Evolutionary conservation across 1,284 basidiomycete genomes (phyloP).

Genomic region (Ceratobasidium sp.): DNA sequence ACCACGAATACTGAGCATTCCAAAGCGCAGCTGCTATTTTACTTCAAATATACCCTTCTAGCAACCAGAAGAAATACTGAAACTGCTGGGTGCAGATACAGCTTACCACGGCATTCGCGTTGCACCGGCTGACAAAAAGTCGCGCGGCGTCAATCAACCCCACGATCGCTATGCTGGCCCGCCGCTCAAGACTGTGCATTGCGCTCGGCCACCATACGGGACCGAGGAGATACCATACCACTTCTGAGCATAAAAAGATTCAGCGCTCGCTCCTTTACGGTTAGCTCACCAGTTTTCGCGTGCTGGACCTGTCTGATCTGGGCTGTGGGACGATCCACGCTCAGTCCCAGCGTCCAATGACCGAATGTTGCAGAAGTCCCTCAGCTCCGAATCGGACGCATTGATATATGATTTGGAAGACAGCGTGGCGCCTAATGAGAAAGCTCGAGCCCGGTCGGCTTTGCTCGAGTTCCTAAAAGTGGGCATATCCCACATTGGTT

Average conservation of each 20-base stretch:
- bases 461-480: slow-evolving; percentile 67
- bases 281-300: not conserved
- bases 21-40: not conserved
- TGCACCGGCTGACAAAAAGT: not conserved
- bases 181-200: not conserved
- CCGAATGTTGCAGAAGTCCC: slow-evolving; percentile 80
- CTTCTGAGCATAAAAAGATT: not conserved
- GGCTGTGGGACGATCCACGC: slow-evolving; percentile 19
- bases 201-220: not conserved
- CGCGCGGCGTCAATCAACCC: not conserved
- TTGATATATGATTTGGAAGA: slow-evolving; percentile 89
- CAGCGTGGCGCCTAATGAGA: slow-evolving; percentile 74
- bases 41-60: not conserved
- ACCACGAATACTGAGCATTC: not conserved
- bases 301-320: not conserved
- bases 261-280: slow-evolving; percentile 36
- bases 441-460: slow-evolving; percentile 65
- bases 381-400: slow-evolving; percentile 67
- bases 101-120: not conserved
- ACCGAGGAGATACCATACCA: not conserved
- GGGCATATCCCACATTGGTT: not conserved
- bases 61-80: not conserved
- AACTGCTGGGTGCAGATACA: not conserved
- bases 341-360: slow-evolving; percentile 77
- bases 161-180: not conserved